These are phyloP conservation scores for Bathelium albidoporum DNA, from an alignment of 495 filamentous ascomycete genomes.

Conservation along the genomic window DNA sequence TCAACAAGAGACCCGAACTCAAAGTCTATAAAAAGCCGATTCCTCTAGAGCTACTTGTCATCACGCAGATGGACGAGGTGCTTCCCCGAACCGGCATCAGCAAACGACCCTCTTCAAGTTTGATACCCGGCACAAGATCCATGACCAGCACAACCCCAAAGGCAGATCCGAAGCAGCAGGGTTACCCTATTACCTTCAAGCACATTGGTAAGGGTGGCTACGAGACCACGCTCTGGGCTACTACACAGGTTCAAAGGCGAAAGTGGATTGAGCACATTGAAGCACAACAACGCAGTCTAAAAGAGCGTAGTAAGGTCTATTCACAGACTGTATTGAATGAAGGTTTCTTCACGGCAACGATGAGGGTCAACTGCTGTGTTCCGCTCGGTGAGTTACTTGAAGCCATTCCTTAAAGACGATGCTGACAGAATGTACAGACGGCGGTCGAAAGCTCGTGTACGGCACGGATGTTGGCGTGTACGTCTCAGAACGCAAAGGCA, in stretches of 20 bases:
- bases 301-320: conserved; percentile 84
- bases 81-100: conserved; percentile 68
- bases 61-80: conserved; percentile 93
- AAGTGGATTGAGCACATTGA: conserved; percentile 98
- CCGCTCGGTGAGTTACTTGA: conserved; percentile 59
- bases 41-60: conserved; percentile 83
- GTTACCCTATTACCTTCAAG: conserved; percentile 92
- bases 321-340: conserved; percentile 78
- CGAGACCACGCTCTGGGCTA: conserved; percentile 81
- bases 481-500: conserved; percentile 78
- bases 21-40: conserved; percentile 94
- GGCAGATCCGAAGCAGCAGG: conserved; percentile 47
- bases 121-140: conserved; percentile 55
- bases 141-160: conserved; percentile 26
- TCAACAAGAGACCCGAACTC: conserved; percentile 87
- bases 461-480: conserved; percentile 92
- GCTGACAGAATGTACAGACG: conserved; percentile 51
- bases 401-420: not conserved
- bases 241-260: conserved; percentile 64
- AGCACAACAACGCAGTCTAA: conserved; percentile 71
- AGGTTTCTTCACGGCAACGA: conserved; percentile 68
- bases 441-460: conserved; percentile 84
- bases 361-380: conserved; percentile 85
- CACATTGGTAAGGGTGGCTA: conserved; percentile 96
- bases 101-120: conserved; percentile 80